Conservation (phyloP, 2,329 filamentous ascomycete species). For the Beauveria brongniartii region DNA sequence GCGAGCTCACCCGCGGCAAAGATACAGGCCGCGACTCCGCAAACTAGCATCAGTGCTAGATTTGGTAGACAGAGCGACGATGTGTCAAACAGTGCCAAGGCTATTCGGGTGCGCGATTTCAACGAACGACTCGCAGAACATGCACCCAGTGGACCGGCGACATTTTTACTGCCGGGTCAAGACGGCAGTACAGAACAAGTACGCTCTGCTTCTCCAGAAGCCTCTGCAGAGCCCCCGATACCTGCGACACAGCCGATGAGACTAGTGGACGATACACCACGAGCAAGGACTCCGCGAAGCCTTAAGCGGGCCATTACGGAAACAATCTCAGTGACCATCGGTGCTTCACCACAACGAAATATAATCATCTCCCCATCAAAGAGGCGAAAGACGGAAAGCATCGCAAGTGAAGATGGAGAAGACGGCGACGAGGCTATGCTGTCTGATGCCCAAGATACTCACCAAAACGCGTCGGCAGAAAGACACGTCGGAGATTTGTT, state of each 20-base stretch:
- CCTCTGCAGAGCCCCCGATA: conserved; percentile 15
- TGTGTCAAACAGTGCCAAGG: conserved; percentile 13
- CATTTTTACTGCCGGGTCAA: too few species aligned
- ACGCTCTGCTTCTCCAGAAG: background rate
- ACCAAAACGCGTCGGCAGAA: background rate
- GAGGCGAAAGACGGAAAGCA: conserved; percentile 4
- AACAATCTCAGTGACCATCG: conserved; percentile 9
- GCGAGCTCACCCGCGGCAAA: background rate
- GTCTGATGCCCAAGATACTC: background rate
- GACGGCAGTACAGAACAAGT: background rate
- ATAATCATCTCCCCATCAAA: conserved; percentile 1
- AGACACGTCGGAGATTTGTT: background rate
- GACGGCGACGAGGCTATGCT: background rate
- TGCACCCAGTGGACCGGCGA: background rate
- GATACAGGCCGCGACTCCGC: background rate
- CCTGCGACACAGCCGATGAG: conserved; percentile 12
- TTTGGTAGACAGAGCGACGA: background rate
- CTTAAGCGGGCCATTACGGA: conserved; percentile 2
- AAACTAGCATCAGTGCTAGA: conserved; percentile 16
- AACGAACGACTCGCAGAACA: conserved; percentile 26
- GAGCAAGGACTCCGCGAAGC: conserved; percentile 1
- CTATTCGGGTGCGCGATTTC: conserved; percentile 26
- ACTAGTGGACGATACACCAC: conserved; percentile 3
- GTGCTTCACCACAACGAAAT: background rate
- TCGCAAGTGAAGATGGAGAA: background rate